A percentile compares a stretch with the other conserved stretches of the same genome.
phyloP scores from a whole-genome alignment of 345 rosid genomes.

The Isatis tinctoria region DNA sequence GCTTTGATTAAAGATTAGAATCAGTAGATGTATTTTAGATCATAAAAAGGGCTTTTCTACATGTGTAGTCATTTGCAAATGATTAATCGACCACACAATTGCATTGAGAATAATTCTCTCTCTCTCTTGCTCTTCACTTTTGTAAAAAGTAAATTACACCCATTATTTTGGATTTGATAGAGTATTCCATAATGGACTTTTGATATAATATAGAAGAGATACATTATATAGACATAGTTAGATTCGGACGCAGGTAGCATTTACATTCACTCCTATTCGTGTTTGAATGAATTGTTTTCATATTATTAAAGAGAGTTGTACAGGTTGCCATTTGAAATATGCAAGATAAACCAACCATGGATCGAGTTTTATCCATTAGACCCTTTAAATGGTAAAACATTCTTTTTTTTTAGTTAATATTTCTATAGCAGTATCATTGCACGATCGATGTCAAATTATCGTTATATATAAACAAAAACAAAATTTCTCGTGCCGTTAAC shows the following conservation, averaged over 20 bases:
- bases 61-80: conserved; percentile 24
- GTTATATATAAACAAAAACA: neutral
- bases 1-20: neutral
- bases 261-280: conserved; percentile 16
- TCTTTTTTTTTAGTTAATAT: too few species aligned
- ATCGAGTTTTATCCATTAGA: neutral
- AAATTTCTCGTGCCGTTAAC: neutral
- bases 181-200: conserved; percentile 26
- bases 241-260: conserved; percentile 32
- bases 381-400: neutral
- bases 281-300: neutral
- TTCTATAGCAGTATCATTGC: too few species aligned
- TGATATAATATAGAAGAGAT: neutral
- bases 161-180: conserved; percentile 28
- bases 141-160: neutral
- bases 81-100: conserved; percentile 21
- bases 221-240: conserved; percentile 5
- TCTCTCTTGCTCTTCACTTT: conserved; percentile 1
- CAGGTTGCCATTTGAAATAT: neutral
- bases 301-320: neutral
- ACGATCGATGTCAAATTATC: neutral
- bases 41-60: conserved; percentile 11
- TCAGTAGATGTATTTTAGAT: neutral
- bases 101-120: conserved; percentile 9
- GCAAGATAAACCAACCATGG: neutral